Evolutionary conservation across 306 rosid genomes (phyloP).

Genomic region (Cercis canadensis): DNA sequence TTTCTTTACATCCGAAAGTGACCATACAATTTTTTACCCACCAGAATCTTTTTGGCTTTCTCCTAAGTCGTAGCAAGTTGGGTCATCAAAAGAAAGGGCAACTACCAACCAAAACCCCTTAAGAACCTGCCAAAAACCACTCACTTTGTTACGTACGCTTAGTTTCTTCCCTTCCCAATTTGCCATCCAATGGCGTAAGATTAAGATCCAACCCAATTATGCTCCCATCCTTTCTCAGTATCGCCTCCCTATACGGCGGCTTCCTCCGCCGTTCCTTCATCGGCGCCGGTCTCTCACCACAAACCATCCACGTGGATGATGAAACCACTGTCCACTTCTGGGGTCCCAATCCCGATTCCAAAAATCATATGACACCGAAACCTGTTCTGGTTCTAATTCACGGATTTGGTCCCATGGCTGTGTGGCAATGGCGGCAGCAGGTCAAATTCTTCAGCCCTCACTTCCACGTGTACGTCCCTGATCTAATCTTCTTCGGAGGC

Average conservation of each 20-base stretch:
- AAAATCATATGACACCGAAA: slow-evolving; percentile 24
- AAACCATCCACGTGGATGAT: slow-evolving; percentile 46
- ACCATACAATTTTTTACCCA: too few species aligned
- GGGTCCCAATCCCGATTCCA: slow-evolving; percentile 64
- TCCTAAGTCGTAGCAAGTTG: too few species aligned
- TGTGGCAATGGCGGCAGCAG: slow-evolving; percentile 92
- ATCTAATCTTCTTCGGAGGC: slow-evolving; percentile 78
- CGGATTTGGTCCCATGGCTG: slow-evolving; percentile 80
- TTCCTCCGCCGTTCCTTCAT: slow-evolving; percentile 80
- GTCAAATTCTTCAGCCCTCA: slow-evolving; percentile 63
- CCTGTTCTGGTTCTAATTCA: slow-evolving; percentile 69
- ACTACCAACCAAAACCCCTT: too few species aligned
- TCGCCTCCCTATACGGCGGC: slow-evolving; percentile 49
- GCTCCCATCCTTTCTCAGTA: slow-evolving; percentile 69
- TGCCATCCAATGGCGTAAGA: too few species aligned
- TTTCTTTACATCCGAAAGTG: too few species aligned
- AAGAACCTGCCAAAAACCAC: too few species aligned
- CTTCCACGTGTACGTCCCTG: slow-evolving; percentile 81
- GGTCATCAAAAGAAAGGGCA: too few species aligned
- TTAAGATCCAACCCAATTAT: slow-evolving; percentile 24
- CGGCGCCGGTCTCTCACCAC: slow-evolving; percentile 66
- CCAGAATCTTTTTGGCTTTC: too few species aligned
- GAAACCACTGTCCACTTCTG: slow-evolving; percentile 74
- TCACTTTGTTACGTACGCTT: too few species aligned
- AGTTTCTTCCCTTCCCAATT: too few species aligned